Conservation (phyloP, 139 green algal genomes). For the Chlorella sp. region DNA sequence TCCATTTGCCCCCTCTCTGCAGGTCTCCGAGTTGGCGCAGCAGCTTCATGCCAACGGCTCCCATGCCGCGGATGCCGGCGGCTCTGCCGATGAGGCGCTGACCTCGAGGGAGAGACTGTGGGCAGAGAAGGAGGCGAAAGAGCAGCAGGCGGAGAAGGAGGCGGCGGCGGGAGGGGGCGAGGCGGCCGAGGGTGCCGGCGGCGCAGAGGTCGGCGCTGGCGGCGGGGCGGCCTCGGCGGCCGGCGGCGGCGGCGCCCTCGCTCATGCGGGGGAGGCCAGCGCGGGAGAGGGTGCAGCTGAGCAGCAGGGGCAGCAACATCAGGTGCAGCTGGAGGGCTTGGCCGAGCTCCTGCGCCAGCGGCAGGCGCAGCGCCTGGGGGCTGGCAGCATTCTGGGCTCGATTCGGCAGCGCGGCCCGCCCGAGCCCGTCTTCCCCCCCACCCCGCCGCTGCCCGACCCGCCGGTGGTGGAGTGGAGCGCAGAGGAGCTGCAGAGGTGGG, state of each 20-base stretch:
- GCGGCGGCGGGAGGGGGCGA: neutral
- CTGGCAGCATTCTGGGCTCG: neutral
- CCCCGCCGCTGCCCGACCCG: conserved; percentile 10
- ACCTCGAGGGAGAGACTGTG: neutral
- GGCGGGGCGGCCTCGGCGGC: neutral
- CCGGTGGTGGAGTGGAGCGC: neutral
- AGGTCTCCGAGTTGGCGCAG: neutral
- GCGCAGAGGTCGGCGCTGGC: neutral
- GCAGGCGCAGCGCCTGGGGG: neutral
- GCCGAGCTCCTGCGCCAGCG: neutral
- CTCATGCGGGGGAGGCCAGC: neutral
- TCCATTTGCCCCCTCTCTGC: neutral
- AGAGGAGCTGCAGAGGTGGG: conserved; percentile 21
- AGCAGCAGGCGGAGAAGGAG: neutral
- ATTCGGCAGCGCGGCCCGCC: too few relatives aligned
- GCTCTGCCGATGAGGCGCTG: too few relatives aligned
- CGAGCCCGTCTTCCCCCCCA: too few relatives aligned
- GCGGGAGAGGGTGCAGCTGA: neutral
- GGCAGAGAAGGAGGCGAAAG: neutral
- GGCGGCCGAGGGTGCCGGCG: neutral
- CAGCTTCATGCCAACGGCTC: neutral
- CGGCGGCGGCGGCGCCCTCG: neutral
- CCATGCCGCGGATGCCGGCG: neutral
- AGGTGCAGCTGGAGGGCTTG: neutral
- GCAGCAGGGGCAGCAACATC: too few relatives aligned